Percentiles rank a stretch among this genome's conserved stretches.
These are phyloP conservation scores for Periglandula ipomoeae DNA, from an alignment of 2,329 filamentous ascomycete genomes.

Conservation along the genomic window DNA sequence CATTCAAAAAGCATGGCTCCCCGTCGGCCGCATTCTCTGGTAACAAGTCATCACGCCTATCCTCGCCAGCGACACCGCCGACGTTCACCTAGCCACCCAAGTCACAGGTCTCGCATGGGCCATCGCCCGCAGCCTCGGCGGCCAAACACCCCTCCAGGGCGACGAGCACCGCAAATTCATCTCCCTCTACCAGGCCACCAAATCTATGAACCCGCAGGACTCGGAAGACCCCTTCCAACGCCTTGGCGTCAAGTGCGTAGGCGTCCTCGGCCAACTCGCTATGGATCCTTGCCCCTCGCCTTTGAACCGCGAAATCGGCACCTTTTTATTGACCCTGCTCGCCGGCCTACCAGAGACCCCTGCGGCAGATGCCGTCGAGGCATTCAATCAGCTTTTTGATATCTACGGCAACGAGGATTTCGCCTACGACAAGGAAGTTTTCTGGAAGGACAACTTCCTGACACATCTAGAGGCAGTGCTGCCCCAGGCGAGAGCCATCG, in stretches of 20 bases:
- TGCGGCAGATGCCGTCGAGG: slow-evolving; percentile 51
- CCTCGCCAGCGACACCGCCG: slow-evolving; percentile 51
- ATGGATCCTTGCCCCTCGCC: slow-evolving; percentile 41
- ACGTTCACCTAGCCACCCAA: slow-evolving; percentile 52
- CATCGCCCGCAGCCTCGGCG: slow-evolving; percentile 45
- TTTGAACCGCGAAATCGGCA: slow-evolving; percentile 53
- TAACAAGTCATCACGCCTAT: slow-evolving; percentile 44
- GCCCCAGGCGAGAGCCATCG: slow-evolving; percentile 45
- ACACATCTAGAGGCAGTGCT: slow-evolving; percentile 46
- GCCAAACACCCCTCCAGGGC: slow-evolving; percentile 35
- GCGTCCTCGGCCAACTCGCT: slow-evolving; percentile 55
- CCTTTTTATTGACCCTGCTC: slow-evolving; percentile 51
- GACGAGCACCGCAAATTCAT: slow-evolving; percentile 56
- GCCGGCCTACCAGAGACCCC: slow-evolving; percentile 41
- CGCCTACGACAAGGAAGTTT: slow-evolving; percentile 51
- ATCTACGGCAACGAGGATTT: slow-evolving; percentile 54
- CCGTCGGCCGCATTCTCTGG: slow-evolving; percentile 49
- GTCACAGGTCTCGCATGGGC: slow-evolving; percentile 60
- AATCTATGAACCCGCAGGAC: slow-evolving; percentile 18
- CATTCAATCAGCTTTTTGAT: slow-evolving; percentile 58
- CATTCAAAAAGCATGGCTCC: slow-evolving; percentile 45
- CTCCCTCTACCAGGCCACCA: slow-evolving; percentile 53
- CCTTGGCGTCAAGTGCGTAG: slow-evolving; percentile 57
- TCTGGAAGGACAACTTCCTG: slow-evolving; percentile 53
- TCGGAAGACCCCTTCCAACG: slow-evolving; percentile 49